Evolutionary conservation across 306 rosid species (phyloP).

Genomic region (Castanospermum australe): DNA sequence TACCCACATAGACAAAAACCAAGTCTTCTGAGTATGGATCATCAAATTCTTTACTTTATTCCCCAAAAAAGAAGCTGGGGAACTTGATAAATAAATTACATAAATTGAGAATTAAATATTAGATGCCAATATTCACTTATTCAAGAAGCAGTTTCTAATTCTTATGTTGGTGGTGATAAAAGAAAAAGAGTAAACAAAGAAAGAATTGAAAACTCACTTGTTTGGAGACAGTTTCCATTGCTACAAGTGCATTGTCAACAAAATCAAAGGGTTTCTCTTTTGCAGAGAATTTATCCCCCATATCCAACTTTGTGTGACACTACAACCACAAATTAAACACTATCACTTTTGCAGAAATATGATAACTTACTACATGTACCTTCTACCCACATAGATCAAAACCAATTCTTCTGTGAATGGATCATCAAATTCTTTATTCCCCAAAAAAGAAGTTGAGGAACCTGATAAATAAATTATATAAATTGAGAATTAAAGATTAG

Average conservation of each 20-base stretch:
- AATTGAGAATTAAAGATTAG: background rate
- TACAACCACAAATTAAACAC: conserved; percentile 11
- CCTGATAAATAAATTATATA: background rate
- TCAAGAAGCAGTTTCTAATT: background rate
- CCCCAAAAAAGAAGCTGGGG: background rate
- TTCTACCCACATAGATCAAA: background rate
- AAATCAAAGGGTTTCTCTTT: background rate
- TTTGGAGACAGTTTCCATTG: background rate
- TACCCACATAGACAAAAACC: background rate
- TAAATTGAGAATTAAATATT: background rate
- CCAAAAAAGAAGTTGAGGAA: background rate
- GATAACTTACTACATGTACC: background rate
- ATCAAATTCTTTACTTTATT: background rate
- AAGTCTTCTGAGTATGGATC: background rate
- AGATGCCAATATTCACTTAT: background rate
- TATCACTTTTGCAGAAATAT: background rate
- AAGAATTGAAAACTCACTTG: background rate
- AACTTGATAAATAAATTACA: background rate
- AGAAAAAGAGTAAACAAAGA: background rate
- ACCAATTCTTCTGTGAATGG: background rate
- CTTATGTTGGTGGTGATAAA: background rate
- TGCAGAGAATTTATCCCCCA: background rate
- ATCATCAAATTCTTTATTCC: background rate
- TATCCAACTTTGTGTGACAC: background rate
- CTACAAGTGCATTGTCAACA: background rate